Evolutionary conservation across 192 early-diverging fungal genomes (phyloP), one percentile per base, ranked within the genome.

Genomic region (Gonapodya sp.): DNA sequence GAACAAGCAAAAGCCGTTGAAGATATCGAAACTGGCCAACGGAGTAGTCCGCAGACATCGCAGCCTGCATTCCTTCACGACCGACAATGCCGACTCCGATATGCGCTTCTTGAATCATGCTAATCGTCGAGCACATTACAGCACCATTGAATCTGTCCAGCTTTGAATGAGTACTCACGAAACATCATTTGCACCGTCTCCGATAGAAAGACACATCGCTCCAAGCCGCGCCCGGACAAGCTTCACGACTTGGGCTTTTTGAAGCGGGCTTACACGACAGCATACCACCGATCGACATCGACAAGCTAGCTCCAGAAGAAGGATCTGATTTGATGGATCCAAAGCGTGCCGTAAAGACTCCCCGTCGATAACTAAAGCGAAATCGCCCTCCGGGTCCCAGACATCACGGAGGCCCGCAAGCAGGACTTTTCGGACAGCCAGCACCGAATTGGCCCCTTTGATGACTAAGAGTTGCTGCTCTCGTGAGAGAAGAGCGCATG

Each of bases 241-340:
- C 81, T 92, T 91, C 18, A 98, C 96, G 34, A 99, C 97, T 82
- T 95, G 85, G 0, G 97, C 97, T 86, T 99, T 99, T 86, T 99
- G 97, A 80, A 99, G 83, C 0, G 97, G 97, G 35, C 90, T 92
- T 0, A 94, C 96, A 36, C 97, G 90, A 81, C 96, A 98, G 86
- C 96, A 98, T 18, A 99, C 89, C 1, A 99, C 97, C 18, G 96
- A 87, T 18, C 83, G 79, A 81, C 90, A 92, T 30, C 86, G 73
- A 79, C 88, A 89, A 14, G 88, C 88, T 8, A 92, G 83, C 79
- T 90, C 89, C 14, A 92, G 79, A 2, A 92, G 82, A 30, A 87
- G 36, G 1, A 82, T 82, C 36, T 84, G 83, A 80, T 89, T 95
- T 77, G 91, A 90, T 31, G 90, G 90, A 37, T 91, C 86, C 36